Conservation (phyloP, 768 basidiomycete species). For the Glaciozyma martinii region DNA sequence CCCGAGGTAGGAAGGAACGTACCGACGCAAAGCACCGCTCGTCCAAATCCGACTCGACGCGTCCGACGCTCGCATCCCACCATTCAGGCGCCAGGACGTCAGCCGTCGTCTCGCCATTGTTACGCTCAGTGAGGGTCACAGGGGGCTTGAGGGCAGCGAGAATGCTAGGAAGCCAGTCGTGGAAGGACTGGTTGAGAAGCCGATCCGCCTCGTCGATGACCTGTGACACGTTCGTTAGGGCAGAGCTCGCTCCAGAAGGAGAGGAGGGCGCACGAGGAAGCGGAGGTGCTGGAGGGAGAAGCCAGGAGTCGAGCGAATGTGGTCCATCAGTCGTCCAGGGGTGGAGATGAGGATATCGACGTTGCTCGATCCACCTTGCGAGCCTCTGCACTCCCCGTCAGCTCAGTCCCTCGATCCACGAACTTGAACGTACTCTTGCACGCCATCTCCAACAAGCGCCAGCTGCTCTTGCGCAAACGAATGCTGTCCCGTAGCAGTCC, state of each 20-base stretch:
- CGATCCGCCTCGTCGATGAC: conserved; percentile 97
- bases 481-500: conserved; percentile 83
- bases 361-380: conserved; percentile 78
- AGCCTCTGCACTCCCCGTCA: conserved; percentile 41
- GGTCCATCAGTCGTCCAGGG: conserved; percentile 89
- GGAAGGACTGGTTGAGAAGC: conserved; percentile 88
- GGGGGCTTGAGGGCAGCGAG: conserved; percentile 58
- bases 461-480: conserved; percentile 87
- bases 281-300: conserved; percentile 89
- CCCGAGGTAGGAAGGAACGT: not conserved
- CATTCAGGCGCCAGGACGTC: conserved; percentile 56
- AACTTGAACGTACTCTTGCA: conserved; percentile 45
- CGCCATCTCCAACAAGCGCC: conserved; percentile 59
- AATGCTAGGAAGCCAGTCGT: conserved; percentile 84
- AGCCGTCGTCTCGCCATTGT: conserved; percentile 16
- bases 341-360: conserved; percentile 93
- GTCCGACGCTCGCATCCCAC: conserved; percentile 40
- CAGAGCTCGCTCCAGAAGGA: not conserved
- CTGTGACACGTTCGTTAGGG: conserved; percentile 41
- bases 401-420: too few species aligned
- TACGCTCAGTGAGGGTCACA: conserved; percentile 15
- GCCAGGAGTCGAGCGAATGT: conserved; percentile 74
- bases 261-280: conserved; percentile 61
- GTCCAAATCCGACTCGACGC: conserved; percentile 48
- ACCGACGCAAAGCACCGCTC: conserved; percentile 41